phyloP scores from a whole-genome alignment of 192 early-diverging fungal species.

The Backusella parvicylindrica region DNA sequence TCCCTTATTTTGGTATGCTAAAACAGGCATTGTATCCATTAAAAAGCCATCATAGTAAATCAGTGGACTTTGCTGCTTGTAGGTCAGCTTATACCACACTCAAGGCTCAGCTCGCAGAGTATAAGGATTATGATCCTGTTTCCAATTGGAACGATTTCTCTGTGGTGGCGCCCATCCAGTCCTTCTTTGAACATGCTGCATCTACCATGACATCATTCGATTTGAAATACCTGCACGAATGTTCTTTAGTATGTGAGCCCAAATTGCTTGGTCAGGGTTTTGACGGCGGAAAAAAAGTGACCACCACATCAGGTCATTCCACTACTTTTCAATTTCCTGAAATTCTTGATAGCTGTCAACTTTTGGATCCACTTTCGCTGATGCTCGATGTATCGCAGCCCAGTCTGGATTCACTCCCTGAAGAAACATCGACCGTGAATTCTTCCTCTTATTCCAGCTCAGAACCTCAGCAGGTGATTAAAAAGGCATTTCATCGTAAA shows the following conservation, averaged over 20 bases:
- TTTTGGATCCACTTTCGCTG: conserved; percentile 4
- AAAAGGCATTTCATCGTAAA: not conserved
- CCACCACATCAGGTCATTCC: not conserved
- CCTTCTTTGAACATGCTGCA: conserved; percentile 16
- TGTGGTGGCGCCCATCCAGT: conserved; percentile 21
- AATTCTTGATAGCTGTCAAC: conserved; percentile 1
- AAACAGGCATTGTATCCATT: conserved; percentile 46
- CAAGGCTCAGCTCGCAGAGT: not conserved
- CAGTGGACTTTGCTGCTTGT: conserved; percentile 36
- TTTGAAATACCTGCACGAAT: conserved; percentile 25
- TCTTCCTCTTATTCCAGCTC: not conserved
- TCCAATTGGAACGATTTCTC: not conserved
- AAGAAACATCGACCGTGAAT: not conserved
- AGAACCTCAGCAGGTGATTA: not conserved
- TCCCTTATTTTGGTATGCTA: conserved; percentile 66
- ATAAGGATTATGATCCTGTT: not conserved
- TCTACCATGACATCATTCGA: conserved; percentile 14
- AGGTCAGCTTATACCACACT: conserved; percentile 36
- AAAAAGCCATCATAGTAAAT: conserved; percentile 20
- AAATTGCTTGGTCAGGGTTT: conserved; percentile 12
- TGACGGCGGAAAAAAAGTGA: not conserved
- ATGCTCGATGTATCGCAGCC: not conserved
- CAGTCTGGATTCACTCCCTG: not conserved
- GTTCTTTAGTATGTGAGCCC: conserved; percentile 28
- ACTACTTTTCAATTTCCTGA: conserved; percentile 14